Evolutionary conservation across 352 stramenopile genomes (phyloP), one percentile per base, ranked within the genome.

Genomic region (Phytophthora crassamura): DNA sequence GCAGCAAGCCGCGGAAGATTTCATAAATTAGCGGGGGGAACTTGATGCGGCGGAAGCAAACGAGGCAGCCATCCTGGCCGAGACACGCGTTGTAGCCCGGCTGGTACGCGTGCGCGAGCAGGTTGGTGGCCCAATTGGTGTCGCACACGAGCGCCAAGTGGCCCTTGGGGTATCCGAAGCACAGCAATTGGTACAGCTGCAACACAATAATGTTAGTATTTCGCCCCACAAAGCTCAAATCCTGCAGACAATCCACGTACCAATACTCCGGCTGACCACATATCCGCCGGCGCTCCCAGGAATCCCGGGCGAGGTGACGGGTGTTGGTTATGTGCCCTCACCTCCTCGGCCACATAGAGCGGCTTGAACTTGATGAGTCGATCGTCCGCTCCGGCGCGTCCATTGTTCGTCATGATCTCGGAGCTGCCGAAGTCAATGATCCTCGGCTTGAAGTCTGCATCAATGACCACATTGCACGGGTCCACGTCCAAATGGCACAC

Each of bases 371-470:
- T 93, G 67, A 93, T 74, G 4, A 91, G 61, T 14, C 76, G 69
- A 40, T 88, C 77, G 41, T 76, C 65, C 0, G 72, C 63, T 39
- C 85, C 82, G 0, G 81, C 85, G n/a, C 74, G 52, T 33, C 83
- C 81, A 46, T 88, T 82, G 54, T 86, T 81, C 8, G 72, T 78
- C 81, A 91, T 89, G 71, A 90, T 86, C 72, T 89, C 79, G 11
- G 79, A 87, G 72, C 85, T 93, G 35, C 86, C 86, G 69, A 92
- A 95, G 65, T 95, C 86, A 18, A 93, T 89, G 22, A 95, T 72
- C 16, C 84, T 78, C 39, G 84, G 78, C 9, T 77, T 83, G 20
- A 68, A 67, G 7, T 72, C 62, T 0, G 47, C 25, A 41, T 95
- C 84, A 12, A 95, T 85, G 16, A 93, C 82, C 16, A 95, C 67